A percentile compares a stretch with the other conserved stretches of the same genome.
Evolutionary conservation across 2,329 filamentous ascomycete species (phyloP).

Genomic region (Penicillium brasilianum): DNA sequence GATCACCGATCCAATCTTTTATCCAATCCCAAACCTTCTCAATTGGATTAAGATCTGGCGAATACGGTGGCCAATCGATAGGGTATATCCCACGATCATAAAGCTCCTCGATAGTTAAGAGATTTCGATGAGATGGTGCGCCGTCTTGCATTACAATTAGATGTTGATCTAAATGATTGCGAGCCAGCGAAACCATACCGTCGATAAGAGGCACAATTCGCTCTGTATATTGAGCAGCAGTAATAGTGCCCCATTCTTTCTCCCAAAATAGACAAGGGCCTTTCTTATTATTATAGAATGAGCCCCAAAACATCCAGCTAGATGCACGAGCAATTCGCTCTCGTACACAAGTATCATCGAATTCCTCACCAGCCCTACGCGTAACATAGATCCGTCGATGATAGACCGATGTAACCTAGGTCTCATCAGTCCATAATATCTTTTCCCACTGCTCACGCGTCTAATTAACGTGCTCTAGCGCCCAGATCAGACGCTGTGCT

Average conservation of each 20-base stretch:
- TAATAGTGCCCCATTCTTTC: background rate
- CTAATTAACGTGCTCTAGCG: background rate
- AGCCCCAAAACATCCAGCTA: too few relatives aligned
- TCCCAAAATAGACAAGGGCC: too few relatives aligned
- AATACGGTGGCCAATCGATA: too few relatives aligned
- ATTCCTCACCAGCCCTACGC: too few relatives aligned
- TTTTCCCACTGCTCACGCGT: background rate
- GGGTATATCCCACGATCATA: too few relatives aligned
- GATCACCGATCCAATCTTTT: background rate
- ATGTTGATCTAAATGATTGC: too few relatives aligned
- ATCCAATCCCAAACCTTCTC: background rate
- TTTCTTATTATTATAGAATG: too few relatives aligned
- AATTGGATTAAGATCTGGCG: background rate
- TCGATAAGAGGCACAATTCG: too few relatives aligned
- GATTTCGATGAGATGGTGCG: background rate
- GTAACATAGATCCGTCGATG: constrained; percentile 4
- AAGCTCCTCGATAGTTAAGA: background rate
- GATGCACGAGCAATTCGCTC: too few relatives aligned
- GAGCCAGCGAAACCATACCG: too few relatives aligned
- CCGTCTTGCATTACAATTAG: too few relatives aligned
- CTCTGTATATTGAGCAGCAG: background rate
- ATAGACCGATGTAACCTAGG: constrained; percentile 4
- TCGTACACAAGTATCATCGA: too few relatives aligned
- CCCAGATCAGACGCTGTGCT: background rate
- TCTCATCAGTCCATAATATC: background rate